Percentiles rank a stretch among this genome's conserved stretches.
Evolutionary conservation across 257 asterid genomes (phyloP).

Genomic region (Lavandula angustifolia): DNA sequence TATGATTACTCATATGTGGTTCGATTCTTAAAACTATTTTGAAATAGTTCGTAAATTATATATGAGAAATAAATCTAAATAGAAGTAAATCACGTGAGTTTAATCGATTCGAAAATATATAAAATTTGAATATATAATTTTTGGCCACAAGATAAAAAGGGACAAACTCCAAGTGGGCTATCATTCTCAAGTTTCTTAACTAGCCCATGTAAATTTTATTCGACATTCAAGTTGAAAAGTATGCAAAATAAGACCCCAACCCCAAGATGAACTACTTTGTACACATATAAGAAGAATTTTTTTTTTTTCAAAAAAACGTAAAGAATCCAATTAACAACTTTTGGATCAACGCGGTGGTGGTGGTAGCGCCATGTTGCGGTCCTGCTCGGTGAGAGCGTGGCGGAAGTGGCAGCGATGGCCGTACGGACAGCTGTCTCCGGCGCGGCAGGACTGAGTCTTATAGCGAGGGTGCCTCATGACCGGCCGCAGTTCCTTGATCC

Average conservation of each 20-base stretch:
- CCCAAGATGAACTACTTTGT: conserved; percentile 22
- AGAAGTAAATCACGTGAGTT: no score
- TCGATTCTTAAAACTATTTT: no score
- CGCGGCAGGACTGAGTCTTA: conserved; percentile 77
- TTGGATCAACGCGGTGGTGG: conserved; percentile 24
- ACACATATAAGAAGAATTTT: conserved; percentile 15
- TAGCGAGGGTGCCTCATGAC: conserved; percentile 88
- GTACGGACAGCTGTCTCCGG: conserved; percentile 71
- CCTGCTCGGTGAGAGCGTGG: conserved; percentile 73
- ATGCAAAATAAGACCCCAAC: neutral
- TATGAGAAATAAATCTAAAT: no score
- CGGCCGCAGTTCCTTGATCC: conserved; percentile 71
- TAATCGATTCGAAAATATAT: no score
- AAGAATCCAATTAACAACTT: neutral
- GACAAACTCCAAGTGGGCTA: no score
- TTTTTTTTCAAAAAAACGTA: no score
- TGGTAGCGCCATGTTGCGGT: conserved; percentile 42
- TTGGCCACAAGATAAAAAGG: no score
- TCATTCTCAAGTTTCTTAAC: neutral
- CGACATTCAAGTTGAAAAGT: conserved; percentile 7
- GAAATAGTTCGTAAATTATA: no score
- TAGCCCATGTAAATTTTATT: conserved; percentile 5
- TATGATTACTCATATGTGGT: no score
- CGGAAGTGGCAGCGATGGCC: conserved; percentile 94
- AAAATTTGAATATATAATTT: no score